These are phyloP conservation scores for Rhododendron molle DNA, from an alignment of 148 eudicot genomes.

Conservation along the genomic window DNA sequence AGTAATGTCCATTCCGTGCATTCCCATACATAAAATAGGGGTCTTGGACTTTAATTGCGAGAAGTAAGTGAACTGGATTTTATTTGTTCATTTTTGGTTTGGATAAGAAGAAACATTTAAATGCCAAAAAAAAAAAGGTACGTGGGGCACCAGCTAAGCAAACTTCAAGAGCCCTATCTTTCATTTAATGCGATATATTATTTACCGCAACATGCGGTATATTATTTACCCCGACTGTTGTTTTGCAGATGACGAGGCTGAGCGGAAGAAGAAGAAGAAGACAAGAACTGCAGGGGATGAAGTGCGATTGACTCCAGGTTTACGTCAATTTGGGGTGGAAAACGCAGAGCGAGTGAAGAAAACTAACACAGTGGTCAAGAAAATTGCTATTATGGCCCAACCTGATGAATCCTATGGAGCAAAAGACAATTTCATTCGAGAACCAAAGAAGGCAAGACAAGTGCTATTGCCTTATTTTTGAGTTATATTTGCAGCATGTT, in stretches of 20 bases:
- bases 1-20: neutral
- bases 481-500: neutral
- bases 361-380: slow-evolving; percentile 33
- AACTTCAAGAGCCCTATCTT: neutral
- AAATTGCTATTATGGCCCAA: slow-evolving; percentile 22
- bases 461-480: neutral
- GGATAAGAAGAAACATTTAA: neutral
- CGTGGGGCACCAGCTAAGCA: neutral
- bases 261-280: slow-evolving; percentile 79
- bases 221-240: neutral
- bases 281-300: slow-evolving; percentile 34
- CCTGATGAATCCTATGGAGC: slow-evolving; percentile 34
- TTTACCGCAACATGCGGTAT: neutral
- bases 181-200: neutral
- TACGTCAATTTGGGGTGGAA: slow-evolving; percentile 29
- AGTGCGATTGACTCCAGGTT: slow-evolving; percentile 25
- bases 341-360: slow-evolving; percentile 46
- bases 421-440: slow-evolving; percentile 31
- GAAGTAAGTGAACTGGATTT: neutral
- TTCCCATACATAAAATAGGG: neutral
- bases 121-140: neutral
- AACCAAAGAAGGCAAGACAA: slow-evolving; percentile 40
- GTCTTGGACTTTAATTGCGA: neutral
- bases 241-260: slow-evolving; percentile 66
- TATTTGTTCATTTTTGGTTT: neutral